Evolutionary conservation across 768 basidiomycete genomes (phyloP).

Genomic region (Mycena olivaceomarginata): DNA sequence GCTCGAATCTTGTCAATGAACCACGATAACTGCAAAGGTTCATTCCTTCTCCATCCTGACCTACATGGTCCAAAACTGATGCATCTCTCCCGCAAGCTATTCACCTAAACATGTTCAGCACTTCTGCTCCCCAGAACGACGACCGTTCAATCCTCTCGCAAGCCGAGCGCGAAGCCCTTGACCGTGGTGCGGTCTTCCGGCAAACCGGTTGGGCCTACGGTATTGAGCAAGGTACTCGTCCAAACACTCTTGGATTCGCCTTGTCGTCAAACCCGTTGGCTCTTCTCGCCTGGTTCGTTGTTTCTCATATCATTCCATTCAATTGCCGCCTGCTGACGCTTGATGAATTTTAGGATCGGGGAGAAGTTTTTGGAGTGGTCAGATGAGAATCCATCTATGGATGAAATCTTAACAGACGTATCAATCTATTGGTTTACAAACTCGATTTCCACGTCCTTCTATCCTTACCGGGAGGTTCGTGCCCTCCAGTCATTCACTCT

Average conservation of each 20-base stretch:
- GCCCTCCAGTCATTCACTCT: constrained; percentile 4
- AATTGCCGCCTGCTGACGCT: constrained; percentile 10
- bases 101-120: constrained; percentile 25
- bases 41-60: constrained; percentile 12
- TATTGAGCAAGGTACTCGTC: constrained; percentile 27
- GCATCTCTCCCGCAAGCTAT: constrained; percentile 23
- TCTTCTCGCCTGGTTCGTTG: constrained; percentile 26
- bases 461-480: constrained; percentile 29
- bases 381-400: constrained; percentile 25
- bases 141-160: constrained; percentile 29
- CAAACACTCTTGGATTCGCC: constrained; percentile 30
- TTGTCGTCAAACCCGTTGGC: constrained; percentile 29
- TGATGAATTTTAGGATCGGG: constrained; percentile 26
- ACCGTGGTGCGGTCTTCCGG: constrained; percentile 17
- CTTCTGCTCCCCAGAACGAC: constrained; percentile 25
- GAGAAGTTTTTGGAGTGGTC: constrained; percentile 29
- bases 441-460: constrained; percentile 30
- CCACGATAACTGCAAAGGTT: constrained; percentile 32
- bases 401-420: constrained; percentile 25
- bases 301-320: constrained; percentile 19
- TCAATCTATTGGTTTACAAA: constrained; percentile 29
- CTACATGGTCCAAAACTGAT: constrained; percentile 19
- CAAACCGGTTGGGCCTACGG: constrained; percentile 28
- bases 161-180: constrained; percentile 26
- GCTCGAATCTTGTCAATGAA: constrained; percentile 21